Conservation (phyloP, 192 early-diverging fungal genomes). For the Mycoemilia scoparia region DNA sequence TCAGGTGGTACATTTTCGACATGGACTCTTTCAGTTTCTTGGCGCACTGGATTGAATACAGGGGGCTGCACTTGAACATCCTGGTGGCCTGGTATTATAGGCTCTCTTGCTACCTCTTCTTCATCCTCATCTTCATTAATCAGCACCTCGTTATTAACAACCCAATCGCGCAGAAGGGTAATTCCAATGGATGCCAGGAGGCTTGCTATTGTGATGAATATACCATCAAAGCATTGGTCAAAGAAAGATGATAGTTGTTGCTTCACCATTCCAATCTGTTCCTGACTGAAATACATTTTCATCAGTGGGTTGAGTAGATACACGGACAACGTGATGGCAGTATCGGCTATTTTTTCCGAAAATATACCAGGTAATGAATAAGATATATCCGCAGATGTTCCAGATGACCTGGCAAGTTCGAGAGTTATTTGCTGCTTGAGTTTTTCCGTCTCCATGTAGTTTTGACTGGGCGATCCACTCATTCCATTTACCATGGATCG, state of each 20-base stretch:
- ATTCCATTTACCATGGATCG: slow-evolving; percentile 27
- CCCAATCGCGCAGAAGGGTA: slow-evolving; percentile 78
- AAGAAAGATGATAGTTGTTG: slow-evolving; percentile 24
- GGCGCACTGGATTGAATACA: too few species aligned
- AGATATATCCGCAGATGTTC: too few species aligned
- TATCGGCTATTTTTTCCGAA: too few species aligned
- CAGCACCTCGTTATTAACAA: slow-evolving; percentile 29
- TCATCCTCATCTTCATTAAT: slow-evolving; percentile 18
- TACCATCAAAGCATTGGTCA: slow-evolving; percentile 67
- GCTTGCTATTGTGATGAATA: slow-evolving; percentile 53
- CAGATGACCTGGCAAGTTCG: too few species aligned
- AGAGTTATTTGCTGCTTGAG: too few species aligned
- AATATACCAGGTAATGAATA: too few species aligned
- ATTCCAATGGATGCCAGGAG: slow-evolving; percentile 62
- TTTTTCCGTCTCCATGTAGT: too few species aligned
- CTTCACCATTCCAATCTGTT: slow-evolving; percentile 5
- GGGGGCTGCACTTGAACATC: too few species aligned
- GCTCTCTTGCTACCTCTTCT: slow-evolving; percentile 4
- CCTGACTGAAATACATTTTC: slow-evolving; percentile 5
- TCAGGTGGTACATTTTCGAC: too few species aligned
- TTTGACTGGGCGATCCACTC: too few species aligned
- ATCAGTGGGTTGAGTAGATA: slow-evolving; percentile 2
- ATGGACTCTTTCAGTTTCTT: too few species aligned
- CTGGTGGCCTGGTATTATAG: too few species aligned
- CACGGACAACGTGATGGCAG: slow-evolving; percentile 4